Conservation (phyloP, 2,329 filamentous ascomycete genomes). For the Amesomyces nigricolor region DNA sequence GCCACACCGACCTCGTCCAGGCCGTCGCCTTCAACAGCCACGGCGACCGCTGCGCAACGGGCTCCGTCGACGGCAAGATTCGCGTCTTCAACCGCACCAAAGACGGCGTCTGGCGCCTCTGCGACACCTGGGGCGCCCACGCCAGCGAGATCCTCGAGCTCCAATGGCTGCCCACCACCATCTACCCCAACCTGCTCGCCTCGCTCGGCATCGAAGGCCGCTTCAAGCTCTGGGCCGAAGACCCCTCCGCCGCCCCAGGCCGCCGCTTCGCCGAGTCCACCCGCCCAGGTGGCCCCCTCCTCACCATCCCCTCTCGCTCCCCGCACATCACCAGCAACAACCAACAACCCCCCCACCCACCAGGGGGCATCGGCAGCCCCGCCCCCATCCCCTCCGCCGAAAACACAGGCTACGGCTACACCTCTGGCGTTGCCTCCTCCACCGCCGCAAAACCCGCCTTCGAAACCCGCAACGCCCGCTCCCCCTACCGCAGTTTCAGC, state of each 20-base stretch:
- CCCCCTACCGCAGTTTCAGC: constrained; percentile 74
- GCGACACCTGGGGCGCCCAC: constrained; percentile 86
- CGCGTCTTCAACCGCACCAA: constrained; percentile 84
- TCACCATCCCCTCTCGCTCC: constrained; percentile 15
- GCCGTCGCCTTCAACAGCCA: constrained; percentile 88
- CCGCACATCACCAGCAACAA: constrained; percentile 25
- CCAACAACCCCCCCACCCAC: constrained; percentile 23
- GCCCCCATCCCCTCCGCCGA: neutral
- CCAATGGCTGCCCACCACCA: constrained; percentile 87
- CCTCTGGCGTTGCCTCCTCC: neutral
- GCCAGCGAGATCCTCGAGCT: constrained; percentile 84
- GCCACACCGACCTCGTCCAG: constrained; percentile 74
- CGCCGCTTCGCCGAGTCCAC: constrained; percentile 65
- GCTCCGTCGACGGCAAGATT: constrained; percentile 86
- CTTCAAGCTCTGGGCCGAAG: constrained; percentile 90
- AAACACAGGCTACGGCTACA: neutral
- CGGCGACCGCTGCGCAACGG: constrained; percentile 84
- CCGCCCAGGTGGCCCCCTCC: constrained; percentile 26
- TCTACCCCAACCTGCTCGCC: constrained; percentile 78
- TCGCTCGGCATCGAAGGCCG: constrained; percentile 85
- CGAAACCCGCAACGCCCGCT: constrained; percentile 52
- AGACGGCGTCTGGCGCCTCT: constrained; percentile 70
- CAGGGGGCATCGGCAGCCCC: constrained; percentile 10
- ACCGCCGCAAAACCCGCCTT: constrained; percentile 41
- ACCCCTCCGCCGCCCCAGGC: constrained; percentile 72